Evolutionary conservation across 495 filamentous ascomycete species (phyloP).

Genomic region (Trichoderma reesei): DNA sequence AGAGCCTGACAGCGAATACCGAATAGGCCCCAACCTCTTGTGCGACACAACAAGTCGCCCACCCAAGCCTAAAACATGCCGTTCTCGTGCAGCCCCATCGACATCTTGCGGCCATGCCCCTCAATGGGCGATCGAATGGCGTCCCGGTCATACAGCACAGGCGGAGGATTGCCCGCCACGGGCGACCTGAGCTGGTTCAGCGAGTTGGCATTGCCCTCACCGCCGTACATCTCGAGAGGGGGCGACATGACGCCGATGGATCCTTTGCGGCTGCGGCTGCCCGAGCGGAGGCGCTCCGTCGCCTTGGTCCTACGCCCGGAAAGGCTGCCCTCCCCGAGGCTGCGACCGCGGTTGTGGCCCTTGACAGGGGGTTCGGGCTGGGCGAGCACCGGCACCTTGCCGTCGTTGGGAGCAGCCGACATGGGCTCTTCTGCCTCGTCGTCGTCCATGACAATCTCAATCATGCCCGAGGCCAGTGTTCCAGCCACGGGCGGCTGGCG

Average conservation of each 20-base stretch:
- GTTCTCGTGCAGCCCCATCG: constrained; percentile 34
- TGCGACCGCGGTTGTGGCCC: constrained; percentile 56
- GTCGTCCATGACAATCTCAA: constrained; percentile 67
- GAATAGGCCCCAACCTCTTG: not conserved
- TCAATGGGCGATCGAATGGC: constrained; percentile 12
- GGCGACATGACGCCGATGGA: constrained; percentile 26
- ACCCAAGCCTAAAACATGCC: constrained; percentile 33
- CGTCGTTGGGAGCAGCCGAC: constrained; percentile 17
- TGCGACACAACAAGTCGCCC: not conserved
- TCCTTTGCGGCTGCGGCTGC: constrained; percentile 38
- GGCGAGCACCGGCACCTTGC: constrained; percentile 25
- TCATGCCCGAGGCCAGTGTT: constrained; percentile 46
- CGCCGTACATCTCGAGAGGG: constrained; percentile 23
- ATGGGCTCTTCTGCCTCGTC: constrained; percentile 30
- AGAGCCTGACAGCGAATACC: too few species aligned
- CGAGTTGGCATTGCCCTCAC: not conserved
- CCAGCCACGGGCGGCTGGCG: constrained; percentile 19
- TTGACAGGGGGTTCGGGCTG: constrained; percentile 30
- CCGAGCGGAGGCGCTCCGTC: constrained; percentile 60
- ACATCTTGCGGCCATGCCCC: constrained; percentile 17
- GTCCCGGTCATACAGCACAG: constrained; percentile 16
- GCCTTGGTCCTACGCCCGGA: constrained; percentile 54
- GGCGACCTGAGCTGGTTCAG: not conserved
- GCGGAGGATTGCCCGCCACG: constrained; percentile 26
- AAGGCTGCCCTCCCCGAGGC: constrained; percentile 30